These are phyloP conservation scores for Lentinus tigrinus DNA, from an alignment of 768 basidiomycete species.

Conservation along the genomic window DNA sequence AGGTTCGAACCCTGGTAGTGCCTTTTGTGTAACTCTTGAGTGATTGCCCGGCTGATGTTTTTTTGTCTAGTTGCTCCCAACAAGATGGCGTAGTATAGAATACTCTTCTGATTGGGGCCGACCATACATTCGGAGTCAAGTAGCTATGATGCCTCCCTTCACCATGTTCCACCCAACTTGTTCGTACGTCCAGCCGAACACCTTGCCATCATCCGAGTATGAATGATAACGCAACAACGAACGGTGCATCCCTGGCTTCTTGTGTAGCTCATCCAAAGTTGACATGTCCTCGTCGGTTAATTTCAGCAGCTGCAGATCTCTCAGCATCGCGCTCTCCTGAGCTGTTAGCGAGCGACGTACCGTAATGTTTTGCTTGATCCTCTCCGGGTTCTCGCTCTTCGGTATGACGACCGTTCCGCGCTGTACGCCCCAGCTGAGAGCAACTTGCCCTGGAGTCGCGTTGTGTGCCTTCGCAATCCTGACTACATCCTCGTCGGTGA, in stretches of 20 bases:
- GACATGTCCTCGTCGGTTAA: conserved; percentile 58
- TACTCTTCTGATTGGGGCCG: too few species aligned
- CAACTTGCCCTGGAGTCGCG: conserved; percentile 48
- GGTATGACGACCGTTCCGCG: conserved; percentile 53
- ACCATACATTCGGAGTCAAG: background rate
- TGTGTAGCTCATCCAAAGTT: conserved; percentile 56
- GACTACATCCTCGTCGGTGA: conserved; percentile 31
- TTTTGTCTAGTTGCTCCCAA: too few species aligned
- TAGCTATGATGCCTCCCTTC: conserved; percentile 28
- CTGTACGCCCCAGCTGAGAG: conserved; percentile 59
- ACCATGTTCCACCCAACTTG: conserved; percentile 43
- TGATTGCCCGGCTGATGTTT: background rate
- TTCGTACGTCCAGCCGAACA: conserved; percentile 46
- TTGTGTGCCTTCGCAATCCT: conserved; percentile 35
- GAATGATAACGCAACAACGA: conserved; percentile 28
- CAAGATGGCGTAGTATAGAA: too few species aligned
- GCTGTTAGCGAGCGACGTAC: conserved; percentile 25
- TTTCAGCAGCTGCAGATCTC: conserved; percentile 57
- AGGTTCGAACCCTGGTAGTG: conserved; percentile 23
- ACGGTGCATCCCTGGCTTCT: conserved; percentile 47
- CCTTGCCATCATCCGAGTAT: conserved; percentile 27
- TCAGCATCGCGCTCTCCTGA: conserved; percentile 49
- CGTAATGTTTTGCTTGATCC: conserved; percentile 53
- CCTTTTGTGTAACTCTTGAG: background rate
- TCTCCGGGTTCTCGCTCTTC: conserved; percentile 44